Evolutionary conservation across 2,329 filamentous ascomycete genomes (phyloP), one percentile per base, ranked within the genome.

Genomic region (Plenodomus tracheiphilus): DNA sequence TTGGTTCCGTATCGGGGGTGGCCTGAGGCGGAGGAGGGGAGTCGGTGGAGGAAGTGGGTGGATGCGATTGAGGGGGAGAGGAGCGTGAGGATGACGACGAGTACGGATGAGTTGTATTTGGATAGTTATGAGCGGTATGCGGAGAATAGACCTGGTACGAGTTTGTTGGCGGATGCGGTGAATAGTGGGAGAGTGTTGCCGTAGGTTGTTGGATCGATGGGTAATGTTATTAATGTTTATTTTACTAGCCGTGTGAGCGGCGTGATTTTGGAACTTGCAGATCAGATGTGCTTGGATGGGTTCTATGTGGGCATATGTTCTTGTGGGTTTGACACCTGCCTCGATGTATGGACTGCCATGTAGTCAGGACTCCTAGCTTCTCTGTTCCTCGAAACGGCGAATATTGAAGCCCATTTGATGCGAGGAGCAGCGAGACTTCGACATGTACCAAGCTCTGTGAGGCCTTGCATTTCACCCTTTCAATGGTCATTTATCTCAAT

Each of bases 41-140:
- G 78, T 51, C 77, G 88, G 6, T 90, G 86, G 85, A 81, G 79
- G 21, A 77, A 73, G 39, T 92, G 88, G 88, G 76, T 90, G 5
- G 77, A 84, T 22, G 88, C 88, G 0, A 80, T 92, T 43, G 87
- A 91, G 66, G 64, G 65, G 0, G 81, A 89, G 53, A 77, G 79
- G 28, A 80, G 84, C 51, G 79, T 92, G 7, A 77, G 77, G 66
- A 82, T 81, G 22, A 92, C 88, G 13, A 88, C 84, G 18, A 89
- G 86, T 65, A 77, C 75, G 2, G 81, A 85, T 55, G 79, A 84
- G 39, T 71, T 88, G 46, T 89, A 89, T 64, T 68, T 86, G 47
- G 85, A 88, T 61, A 86, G 82, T 53, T 81, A 91, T 79, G 70
- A 83, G 76, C 58, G 85, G 78, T 80, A 82, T 79, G 78, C 68